A percentile compares a stretch with the other conserved stretches of the same genome.
Conservation (phyloP, 176 grass and related monocot genomes). For the Olyra latifolia region DNA sequence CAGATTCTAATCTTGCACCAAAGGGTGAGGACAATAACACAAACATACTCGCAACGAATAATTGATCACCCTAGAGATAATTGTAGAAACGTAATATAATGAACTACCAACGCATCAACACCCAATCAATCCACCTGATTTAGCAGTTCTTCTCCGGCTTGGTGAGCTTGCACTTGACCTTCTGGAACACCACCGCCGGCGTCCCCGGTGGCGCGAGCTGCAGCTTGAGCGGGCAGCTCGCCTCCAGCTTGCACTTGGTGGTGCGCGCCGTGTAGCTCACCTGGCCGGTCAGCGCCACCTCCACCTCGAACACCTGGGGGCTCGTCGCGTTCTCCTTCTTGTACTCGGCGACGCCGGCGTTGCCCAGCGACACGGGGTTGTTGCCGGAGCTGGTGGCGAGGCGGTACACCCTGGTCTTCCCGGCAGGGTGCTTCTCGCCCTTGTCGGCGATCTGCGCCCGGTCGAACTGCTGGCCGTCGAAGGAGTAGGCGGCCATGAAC, state of each 20-base stretch:
- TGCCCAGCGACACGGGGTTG: constrained; percentile 13
- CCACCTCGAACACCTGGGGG: constrained; percentile 27
- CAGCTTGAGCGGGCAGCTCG: constrained; percentile 35
- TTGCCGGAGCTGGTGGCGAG: neutral
- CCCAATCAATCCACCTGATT: no score
- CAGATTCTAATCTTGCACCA: no score
- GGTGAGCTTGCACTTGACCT: constrained; percentile 26
- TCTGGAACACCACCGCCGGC: neutral
- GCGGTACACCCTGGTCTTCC: constrained; percentile 39
- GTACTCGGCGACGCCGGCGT: constrained; percentile 37
- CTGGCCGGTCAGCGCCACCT: constrained; percentile 35
- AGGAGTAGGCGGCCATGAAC: constrained; percentile 37
- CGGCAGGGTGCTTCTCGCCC: neutral
- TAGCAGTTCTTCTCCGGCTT: constrained; percentile 21
- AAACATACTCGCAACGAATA: no score
- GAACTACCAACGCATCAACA: no score
- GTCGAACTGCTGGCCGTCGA: constrained; percentile 48
- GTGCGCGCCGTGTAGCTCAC: constrained; percentile 4
- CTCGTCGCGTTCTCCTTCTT: constrained; percentile 33
- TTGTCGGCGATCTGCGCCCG: constrained; percentile 24
- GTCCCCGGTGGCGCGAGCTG: constrained; percentile 27
- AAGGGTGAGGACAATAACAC: no score
- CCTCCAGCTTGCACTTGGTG: constrained; percentile 34
- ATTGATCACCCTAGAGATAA: no score
- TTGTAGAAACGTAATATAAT: no score